A percentile compares a stretch with the other conserved stretches of the same genome.
These are phyloP conservation scores for Epichloe brachyelytri DNA, from an alignment of 2,329 filamentous ascomycete species.

Conservation along the genomic window DNA sequence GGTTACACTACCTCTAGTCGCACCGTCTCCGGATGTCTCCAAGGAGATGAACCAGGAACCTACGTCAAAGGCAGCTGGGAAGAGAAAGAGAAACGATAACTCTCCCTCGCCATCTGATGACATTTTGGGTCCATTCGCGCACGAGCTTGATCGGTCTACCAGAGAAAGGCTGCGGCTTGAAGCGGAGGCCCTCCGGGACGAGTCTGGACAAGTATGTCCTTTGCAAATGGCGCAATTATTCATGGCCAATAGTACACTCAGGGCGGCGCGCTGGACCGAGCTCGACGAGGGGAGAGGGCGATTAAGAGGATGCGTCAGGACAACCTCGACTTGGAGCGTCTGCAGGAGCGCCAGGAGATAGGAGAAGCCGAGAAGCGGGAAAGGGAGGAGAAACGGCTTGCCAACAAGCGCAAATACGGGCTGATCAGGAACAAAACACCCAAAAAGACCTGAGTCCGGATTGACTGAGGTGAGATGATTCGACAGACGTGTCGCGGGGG, in stretches of 20 bases:
- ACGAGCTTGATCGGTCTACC: neutral
- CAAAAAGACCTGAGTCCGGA: neutral
- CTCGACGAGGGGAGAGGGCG: conserved; percentile 9
- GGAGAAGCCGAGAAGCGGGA: conserved; percentile 7
- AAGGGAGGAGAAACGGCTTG: conserved; percentile 11
- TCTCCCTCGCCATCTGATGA: neutral
- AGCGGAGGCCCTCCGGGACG: conserved; percentile 3
- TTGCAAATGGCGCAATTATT: conserved; percentile 12
- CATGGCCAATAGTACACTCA: conserved; percentile 8
- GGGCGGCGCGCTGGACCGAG: conserved; percentile 6
- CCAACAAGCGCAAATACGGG: conserved; percentile 13
- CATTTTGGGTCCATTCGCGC: conserved; percentile 1
- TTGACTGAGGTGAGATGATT: neutral
- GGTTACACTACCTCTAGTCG: neutral
- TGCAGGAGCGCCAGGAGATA: conserved; percentile 8
- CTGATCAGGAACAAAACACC: conserved; percentile 9
- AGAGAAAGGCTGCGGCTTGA: neutral
- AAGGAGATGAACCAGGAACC: neutral
- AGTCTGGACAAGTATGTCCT: conserved; percentile 8
- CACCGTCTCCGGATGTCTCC: neutral
- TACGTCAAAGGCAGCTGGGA: neutral
- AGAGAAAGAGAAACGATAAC: neutral
- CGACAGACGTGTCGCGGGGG: neutral
- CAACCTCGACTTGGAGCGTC: conserved; percentile 7
- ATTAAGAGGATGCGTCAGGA: conserved; percentile 11